Base-by-base conservation (phyloP, 1,284 basidiomycete species). In the Malassezia nana region DNA sequence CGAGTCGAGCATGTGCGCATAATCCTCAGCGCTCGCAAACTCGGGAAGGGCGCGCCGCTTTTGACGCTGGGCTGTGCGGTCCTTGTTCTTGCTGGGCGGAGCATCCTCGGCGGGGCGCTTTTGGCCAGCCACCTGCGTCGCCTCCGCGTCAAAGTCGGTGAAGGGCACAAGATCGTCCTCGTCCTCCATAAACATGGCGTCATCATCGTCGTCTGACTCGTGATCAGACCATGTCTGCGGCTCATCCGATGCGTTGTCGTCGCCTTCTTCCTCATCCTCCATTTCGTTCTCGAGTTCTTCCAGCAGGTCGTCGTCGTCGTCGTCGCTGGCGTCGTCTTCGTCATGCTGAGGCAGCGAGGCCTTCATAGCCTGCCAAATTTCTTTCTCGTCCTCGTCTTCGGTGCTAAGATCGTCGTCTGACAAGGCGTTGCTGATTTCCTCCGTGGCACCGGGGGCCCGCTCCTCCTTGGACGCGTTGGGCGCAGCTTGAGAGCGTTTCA, bases 11-110 rank as follows among this genome's bases (percentile, higher is more conserved):
- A 96, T 80, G 75, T 82, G 85, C 44, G 86, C 87, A 69, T 94
- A 98, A 64, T 95, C 92, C 59, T 96, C 92, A 62, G 92, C 92
- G 70, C 83, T 87, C 2, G 88, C 92, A 68, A 98, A 95, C 26
- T 84, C 86, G 1, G 90, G 89, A 64, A 89, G 69, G 35, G 63
- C 64, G 42, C 81, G 79, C 62, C 79, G 75, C 76, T 85, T 87
- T 78, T 85, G 87, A 70, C 82, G 76, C 74, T 81, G 82, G 58
- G 81, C 79, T 67, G 80, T 82, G 58, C 75, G 77, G 52, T 75
- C 77, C 61, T 79, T 62, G 33, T 46, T 56, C 41, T 44, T 40
- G 22, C 41, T 33, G 13, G 38, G 22, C 10, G 38, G 55, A 40
- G 60, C 64, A 25, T 51, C 66, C 22, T 66, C 62, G 8, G 54